Evolutionary conservation across 2,329 filamentous ascomycete species (phyloP), one percentile per base, ranked within the genome.

Genomic region (Cytospora piceae): DNA sequence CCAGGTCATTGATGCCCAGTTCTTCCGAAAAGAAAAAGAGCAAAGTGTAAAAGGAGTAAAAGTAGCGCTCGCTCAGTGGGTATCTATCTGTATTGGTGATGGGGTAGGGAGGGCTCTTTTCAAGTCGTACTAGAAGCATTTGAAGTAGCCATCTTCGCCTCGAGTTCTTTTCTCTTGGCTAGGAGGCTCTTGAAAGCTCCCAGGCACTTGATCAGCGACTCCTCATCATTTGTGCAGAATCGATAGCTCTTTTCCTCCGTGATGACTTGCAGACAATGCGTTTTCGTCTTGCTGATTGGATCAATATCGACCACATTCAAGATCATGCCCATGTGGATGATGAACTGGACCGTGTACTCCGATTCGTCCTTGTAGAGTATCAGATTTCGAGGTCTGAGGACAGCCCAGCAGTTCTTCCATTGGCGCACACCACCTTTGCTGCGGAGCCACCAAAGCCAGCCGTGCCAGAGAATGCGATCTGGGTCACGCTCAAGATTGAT

Each of bases 341-440:
- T 91, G 71, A 93, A 89, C 68, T 91, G 84, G 0, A 94, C 92
- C 15, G 91, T 90, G 76, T 98, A 98, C 78, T 99, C 95, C 69
- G 88, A 83, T 69, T 96, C 92, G 74, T 96, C 90, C 77, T 97
- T 97, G 83, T 99, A 99, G 31, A 98, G 85, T 20, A 93, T 91
- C 37, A 99, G 81, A 69, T 91, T 93, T 60, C 90, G 89, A 1
- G 92, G 90, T 37, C 95, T 91, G 60, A 99, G 84, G 0, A 98
- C 95, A 15, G 90, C 91, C 95, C 95, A 98, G 66, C 93, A 85
- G 72, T 93, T 90, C 81, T 97, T 97, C 95, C 95, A 99, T 73
- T 96, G 91, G 56, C 91, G 88, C 63, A 99, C 83, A 11, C 93
- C 93, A 27, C 90, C 85, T 73, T 93, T 94, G 68, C 89, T 91